Base-by-base conservation (phyloP, 768 basidiomycete genomes). In the Psilocybe cubensis region DNA sequence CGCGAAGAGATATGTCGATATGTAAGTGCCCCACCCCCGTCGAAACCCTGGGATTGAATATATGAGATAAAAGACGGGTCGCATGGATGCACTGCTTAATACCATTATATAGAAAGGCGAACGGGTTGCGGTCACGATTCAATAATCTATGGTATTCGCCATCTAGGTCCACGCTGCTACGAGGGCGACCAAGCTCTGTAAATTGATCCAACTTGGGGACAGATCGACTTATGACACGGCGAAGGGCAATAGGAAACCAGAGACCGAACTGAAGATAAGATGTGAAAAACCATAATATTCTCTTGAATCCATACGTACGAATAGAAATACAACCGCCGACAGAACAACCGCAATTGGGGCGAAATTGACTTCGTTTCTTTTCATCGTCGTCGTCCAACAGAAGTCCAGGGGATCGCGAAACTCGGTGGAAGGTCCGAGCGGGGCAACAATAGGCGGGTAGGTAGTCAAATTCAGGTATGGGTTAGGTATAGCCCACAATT, bases 301-400 rank as follows among this genome's bases (percentile, higher is more conserved):
- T 4, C 5, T 41, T 41, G 40, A n/a, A n/a, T 5, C 40, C n/a
- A 24, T 23, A 70, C 86, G 67, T 59, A 90, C 87, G 57, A 78
- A 68, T 11, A 70, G 55, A 33, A 91, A 72, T 3, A 82, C 81
- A 10, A 86, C 43, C 0, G 76, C 62, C 0, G 89, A 81, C 23
- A 88, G 64, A n/a, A 85, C 77, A 4, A 92, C 71, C 18, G 90
- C 68, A 3, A 83, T 63, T 23, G 85, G 86, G 0, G 89, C 89
- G 61, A 79, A 87, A 66, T 92, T 92, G 57, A 90, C 72, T 66
- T 86, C 77, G 58, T 88, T 84, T 35, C 78, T 76, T 53, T 81
- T 79, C 87, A 91, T 88, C 0, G 89, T 91, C 0, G 91, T 92
- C 3, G 87, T 90, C 75, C 83, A 92, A 69, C 89, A 92, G 61